Evolutionary conservation across 495 filamentous ascomycete species (phyloP).

Genomic region (Xylaria acuta): DNA sequence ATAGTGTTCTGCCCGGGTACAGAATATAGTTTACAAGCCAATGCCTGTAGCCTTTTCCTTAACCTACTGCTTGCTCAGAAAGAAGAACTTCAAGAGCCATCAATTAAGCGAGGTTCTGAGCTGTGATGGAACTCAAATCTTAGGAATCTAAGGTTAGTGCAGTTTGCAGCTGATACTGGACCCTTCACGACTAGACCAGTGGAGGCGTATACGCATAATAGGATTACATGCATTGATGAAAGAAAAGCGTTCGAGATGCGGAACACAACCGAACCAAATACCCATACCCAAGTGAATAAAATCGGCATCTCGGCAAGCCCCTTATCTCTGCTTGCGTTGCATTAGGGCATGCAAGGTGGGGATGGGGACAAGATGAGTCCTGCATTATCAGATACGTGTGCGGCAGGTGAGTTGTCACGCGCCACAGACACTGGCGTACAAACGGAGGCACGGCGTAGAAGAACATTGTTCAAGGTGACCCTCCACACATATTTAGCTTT

Average conservation of each 20-base stretch:
- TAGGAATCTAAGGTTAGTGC: neutral
- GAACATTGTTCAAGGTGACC: neutral
- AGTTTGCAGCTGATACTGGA: neutral
- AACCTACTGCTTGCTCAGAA: neutral
- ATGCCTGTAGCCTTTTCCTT: neutral
- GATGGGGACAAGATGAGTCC: neutral
- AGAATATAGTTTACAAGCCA: neutral
- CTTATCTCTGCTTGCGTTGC: neutral
- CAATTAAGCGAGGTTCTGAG: neutral
- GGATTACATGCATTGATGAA: too few species aligned
- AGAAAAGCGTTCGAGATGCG: neutral
- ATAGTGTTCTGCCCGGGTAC: neutral
- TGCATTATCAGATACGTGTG: neutral
- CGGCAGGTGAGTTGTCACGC: neutral
- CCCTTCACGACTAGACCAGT: neutral
- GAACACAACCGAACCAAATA: neutral
- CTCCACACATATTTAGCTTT: neutral
- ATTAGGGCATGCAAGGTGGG: neutral
- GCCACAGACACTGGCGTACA: neutral
- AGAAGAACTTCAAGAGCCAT: too few species aligned
- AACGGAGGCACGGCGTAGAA: neutral
- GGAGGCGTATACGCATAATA: too few species aligned
- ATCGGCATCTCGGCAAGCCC: neutral
- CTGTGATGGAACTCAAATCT: neutral
- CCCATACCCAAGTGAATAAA: neutral